Evolutionary conservation across 1,284 basidiomycete genomes (phyloP), one percentile per base, ranked within the genome.

Genomic region (Rhodotorula sp.): DNA sequence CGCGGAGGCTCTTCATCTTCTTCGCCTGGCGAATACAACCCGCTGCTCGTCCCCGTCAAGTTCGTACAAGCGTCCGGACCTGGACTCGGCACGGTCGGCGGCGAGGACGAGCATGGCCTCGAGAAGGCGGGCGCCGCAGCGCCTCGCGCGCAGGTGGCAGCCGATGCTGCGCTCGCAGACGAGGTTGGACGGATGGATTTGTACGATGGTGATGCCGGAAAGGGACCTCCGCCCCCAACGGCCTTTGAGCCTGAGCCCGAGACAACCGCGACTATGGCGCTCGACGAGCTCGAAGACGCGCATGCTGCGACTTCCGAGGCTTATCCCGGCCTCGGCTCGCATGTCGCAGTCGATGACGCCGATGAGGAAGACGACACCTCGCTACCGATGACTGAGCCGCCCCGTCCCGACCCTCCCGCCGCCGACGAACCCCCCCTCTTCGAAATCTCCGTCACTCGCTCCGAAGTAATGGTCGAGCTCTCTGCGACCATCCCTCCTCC

Each of bases 1-100:
- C 62, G 67, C 39, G 51, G 49, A 13, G 51, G 66, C 20, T 54
- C 64, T 27, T 60, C 60, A 27, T 17, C 51, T 6, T 30, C 32
- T 4, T 47, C 44, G 0, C 32, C 59, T 5, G 64, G 58, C 1
- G 29, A 51, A 1, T n/a, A 20, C 15, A 68, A 72, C 36, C 73
- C 73, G 17, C 68, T 73, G 10, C 67, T 74, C 32, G 71, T 73
- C 0, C 73, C 73, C 27, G 73, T 74, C 57, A 68, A 55, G 44
- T 74, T 74, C 20, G 73, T 74, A 27, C 57, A 52, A 19, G 73
- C 73, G 4, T 27, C 61, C 34, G 47, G 29, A 11, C 36, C 52
- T 0, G 66, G 57, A 1, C 36, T 71, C 36, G 66, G 66, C 1
- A 63, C 59, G 1, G 64, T 69, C 36, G 71, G 67, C 46, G 70